These are phyloP conservation scores for Lentithecium fluviatile DNA, from an alignment of 495 filamentous ascomycete genomes.

Conservation along the genomic window DNA sequence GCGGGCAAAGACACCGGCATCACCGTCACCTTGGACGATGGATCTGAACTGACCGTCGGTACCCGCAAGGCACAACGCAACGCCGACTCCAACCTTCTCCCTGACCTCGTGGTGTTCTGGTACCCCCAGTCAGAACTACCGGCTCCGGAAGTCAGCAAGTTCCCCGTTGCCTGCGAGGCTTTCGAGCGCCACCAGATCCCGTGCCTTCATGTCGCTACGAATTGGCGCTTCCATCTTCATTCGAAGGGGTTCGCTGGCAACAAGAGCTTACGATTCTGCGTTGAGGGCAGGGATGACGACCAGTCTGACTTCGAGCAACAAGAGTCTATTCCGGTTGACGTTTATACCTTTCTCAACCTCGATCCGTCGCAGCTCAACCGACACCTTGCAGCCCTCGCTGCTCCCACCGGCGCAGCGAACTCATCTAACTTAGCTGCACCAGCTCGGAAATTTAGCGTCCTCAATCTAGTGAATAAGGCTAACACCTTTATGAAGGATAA, in stretches of 20 bases:
- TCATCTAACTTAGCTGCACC: no score
- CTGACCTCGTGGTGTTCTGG: slow-evolving; percentile 30
- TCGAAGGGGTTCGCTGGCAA: slow-evolving; percentile 11
- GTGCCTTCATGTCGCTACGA: slow-evolving; percentile 18
- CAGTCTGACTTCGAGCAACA: slow-evolving; percentile 4
- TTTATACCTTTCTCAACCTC: slow-evolving; percentile 25
- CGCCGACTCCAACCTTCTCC: slow-evolving; percentile 8
- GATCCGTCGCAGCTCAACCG: slow-evolving; percentile 33
- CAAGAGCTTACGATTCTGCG: slow-evolving; percentile 22
- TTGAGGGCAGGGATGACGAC: slow-evolving; percentile 23
- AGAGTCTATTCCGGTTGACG: slow-evolving; percentile 29
- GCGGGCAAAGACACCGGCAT: background rate
- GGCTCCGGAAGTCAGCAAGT: slow-evolving; percentile 1
- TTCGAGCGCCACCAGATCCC: slow-evolving; percentile 20
- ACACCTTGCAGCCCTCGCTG: slow-evolving; percentile 15
- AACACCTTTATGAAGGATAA: no score
- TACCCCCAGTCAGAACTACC: slow-evolving; percentile 6
- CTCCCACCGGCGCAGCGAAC: background rate
- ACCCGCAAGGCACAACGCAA: background rate
- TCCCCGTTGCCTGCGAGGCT: slow-evolving; percentile 13
- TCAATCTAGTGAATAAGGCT: no score
- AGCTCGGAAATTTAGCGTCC: no score
- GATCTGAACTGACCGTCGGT: slow-evolving; percentile 14
- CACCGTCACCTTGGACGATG: slow-evolving; percentile 14
- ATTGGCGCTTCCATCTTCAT: slow-evolving; percentile 19